Evolutionary conservation across 202 grass and related monocot species (phyloP).

Genomic region (Saccharum hybrid): DNA sequence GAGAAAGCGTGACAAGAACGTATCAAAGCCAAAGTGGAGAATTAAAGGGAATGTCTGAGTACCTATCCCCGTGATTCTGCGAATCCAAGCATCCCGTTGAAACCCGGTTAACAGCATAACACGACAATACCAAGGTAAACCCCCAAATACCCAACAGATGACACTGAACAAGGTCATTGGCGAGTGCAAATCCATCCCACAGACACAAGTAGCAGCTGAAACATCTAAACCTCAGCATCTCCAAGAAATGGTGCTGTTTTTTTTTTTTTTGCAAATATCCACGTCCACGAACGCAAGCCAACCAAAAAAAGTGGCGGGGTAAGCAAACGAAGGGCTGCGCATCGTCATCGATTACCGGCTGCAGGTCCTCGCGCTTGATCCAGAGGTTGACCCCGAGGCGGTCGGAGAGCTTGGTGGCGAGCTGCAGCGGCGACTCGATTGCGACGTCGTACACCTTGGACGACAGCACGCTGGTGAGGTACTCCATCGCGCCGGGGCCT

Average conservation of each 20-base stretch:
- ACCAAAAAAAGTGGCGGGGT: conserved; percentile 8
- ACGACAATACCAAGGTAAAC: neutral
- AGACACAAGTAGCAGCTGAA: neutral
- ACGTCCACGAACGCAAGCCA: neutral
- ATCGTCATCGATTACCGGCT: conserved; percentile 59
- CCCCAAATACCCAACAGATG: neutral
- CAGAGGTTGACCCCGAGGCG: conserved; percentile 73
- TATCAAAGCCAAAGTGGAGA: neutral
- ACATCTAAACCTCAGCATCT: neutral
- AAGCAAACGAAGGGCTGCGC: neutral
- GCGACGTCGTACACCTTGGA: conserved; percentile 96
- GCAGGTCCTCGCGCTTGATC: conserved; percentile 93
- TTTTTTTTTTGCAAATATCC: neutral
- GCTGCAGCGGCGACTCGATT: conserved; percentile 73
- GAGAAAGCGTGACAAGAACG: conserved; percentile 13
- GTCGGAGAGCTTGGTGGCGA: conserved; percentile 71
- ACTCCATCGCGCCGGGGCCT: conserved; percentile 77
- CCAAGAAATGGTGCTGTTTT: neutral
- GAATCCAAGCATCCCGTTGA: conserved; percentile 25
- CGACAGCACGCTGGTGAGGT: conserved; percentile 71
- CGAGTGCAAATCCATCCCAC: neutral
- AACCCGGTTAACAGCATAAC: neutral
- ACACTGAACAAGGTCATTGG: too few relatives aligned
- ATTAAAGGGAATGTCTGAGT: neutral
- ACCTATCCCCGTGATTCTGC: neutral